These are phyloP conservation scores for Gymnopilus junonius DNA, from an alignment of 768 basidiomycete genomes.

Conservation along the genomic window DNA sequence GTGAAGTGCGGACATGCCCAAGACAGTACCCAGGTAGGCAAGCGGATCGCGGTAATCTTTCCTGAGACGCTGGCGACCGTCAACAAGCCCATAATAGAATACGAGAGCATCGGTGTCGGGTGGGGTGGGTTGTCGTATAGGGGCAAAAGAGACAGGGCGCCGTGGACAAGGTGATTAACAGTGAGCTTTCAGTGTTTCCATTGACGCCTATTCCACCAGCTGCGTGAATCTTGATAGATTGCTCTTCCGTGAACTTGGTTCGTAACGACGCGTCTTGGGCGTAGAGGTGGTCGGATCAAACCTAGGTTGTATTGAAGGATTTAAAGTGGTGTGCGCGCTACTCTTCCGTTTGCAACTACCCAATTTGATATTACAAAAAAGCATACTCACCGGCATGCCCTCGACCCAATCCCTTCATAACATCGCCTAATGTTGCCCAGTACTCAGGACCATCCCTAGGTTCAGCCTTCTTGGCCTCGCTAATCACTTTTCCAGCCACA, in stretches of 20 bases:
- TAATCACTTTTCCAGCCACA: slow-evolving; percentile 4
- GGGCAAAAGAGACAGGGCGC: slow-evolving; percentile 18
- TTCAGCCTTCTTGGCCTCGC: slow-evolving; percentile 12
- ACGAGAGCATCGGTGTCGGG: slow-evolving; percentile 14
- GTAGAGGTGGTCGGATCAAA: slow-evolving; percentile 15
- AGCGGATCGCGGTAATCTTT: slow-evolving; percentile 17
- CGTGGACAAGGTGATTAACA: slow-evolving; percentile 23
- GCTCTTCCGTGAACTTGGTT: slow-evolving; percentile 15
- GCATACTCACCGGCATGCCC: slow-evolving; percentile 14
- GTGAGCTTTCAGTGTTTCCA: slow-evolving; percentile 16
- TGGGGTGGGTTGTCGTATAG: slow-evolving; percentile 20
- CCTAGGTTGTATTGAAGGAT: slow-evolving; percentile 18
- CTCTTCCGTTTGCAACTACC: neutral
- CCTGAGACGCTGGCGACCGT: slow-evolving; percentile 18
- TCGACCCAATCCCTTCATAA: slow-evolving; percentile 17
- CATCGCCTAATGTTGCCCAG: slow-evolving; percentile 15
- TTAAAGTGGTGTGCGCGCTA: slow-evolving; percentile 21
- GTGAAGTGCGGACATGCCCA: slow-evolving; percentile 17
- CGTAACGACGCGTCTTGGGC: slow-evolving; percentile 18
- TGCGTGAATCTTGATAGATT: slow-evolving; percentile 16
- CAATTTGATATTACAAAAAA: neutral
- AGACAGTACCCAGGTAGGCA: slow-evolving; percentile 22
- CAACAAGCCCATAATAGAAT: slow-evolving; percentile 21
- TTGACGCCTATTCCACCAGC: slow-evolving; percentile 11
- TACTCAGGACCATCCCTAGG: slow-evolving; percentile 18